Evolutionary conservation across 225 moss, liverwort and hornwort species (phyloP).

Genomic region (Sphagnum tenellum): DNA sequence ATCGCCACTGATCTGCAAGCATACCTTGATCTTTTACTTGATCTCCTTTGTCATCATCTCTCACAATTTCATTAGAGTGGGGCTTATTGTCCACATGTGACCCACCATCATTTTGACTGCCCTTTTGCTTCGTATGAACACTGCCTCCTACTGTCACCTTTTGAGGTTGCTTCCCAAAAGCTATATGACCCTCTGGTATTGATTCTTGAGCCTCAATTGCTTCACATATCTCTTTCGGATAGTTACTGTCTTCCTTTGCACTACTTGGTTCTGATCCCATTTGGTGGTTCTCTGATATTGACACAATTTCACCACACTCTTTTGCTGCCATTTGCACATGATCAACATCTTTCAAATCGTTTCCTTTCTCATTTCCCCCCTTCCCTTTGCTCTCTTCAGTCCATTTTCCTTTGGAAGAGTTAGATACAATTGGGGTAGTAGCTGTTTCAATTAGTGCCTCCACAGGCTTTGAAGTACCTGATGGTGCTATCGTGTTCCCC

Average conservation of each 20-base stretch:
- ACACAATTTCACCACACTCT: not conserved
- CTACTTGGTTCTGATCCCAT: too few species aligned
- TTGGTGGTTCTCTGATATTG: too few species aligned
- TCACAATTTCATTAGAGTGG: too few species aligned
- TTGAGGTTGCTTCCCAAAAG: not conserved
- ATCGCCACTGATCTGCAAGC: conserved; percentile 24
- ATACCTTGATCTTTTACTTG: not conserved
- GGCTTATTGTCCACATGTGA: too few species aligned
- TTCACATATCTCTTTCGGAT: conserved; percentile 6
- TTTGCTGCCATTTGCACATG: not conserved
- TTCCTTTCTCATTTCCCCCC: too few species aligned
- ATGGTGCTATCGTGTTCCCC: too few species aligned
- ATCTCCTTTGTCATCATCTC: too few species aligned
- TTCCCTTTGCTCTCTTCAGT: conserved; percentile 1
- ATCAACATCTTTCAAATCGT: not conserved
- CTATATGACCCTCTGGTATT: not conserved
- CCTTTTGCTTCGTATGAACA: not conserved
- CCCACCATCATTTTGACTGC: too few species aligned
- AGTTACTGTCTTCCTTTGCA: not conserved
- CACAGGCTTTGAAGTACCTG: too few species aligned
- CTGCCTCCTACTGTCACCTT: too few species aligned
- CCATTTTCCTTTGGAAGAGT: not conserved
- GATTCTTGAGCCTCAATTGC: conserved; percentile 11
- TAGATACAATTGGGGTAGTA: too few species aligned
- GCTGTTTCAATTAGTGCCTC: too few species aligned